Evolutionary conservation across 2,329 filamentous ascomycete species (phyloP), one percentile per base, ranked within the genome.

Genomic region (Claviceps humidiphila): DNA sequence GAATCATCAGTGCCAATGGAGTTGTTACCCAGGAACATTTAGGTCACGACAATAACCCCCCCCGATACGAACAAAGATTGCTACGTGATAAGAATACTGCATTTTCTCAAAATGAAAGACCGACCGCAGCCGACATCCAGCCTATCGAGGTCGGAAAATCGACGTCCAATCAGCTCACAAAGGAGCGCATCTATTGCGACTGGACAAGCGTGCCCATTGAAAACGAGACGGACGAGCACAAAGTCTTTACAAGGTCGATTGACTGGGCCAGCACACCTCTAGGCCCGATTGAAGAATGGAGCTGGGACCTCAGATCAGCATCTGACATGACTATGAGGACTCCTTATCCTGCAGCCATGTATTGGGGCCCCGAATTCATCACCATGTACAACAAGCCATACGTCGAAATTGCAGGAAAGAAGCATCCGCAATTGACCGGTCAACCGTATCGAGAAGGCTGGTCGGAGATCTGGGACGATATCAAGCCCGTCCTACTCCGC

Each of bases 401-500:
- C 58, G 73, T 78, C 53, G 68, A 75, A 53, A 71, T 85, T 17
- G 80, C 80, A 49, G 82, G 81, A 13, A 73, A 80, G 52, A 82
- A 81, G 53, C 83, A 87, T 60, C 83, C 83, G 1, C 59, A 60
- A 2, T 65, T 85, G 11, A 76, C 87, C 65, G 84, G 84, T 2
- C 75, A 77, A 59, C 73, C 72, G 26, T 66, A 85, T 54, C 70
- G 71, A 26, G 72, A 80, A 41, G 76, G 78, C 4, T 87, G 82
- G 82, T 68, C 71, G 0, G 86, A 90, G 61, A 84, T 90, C 7
- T 90, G 85, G 85, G 71, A 80, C 22, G 78, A 82, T 3, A 74
- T 90, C 16, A 75, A 81, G 56, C 80, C 80, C 1, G 75, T 85
- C 0, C 85, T 91, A 56, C 70, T 75, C 20, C 80, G 73, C 55